Conservation (phyloP, 768 basidiomycete genomes). For the Leccinum aurantiacum region DNA sequence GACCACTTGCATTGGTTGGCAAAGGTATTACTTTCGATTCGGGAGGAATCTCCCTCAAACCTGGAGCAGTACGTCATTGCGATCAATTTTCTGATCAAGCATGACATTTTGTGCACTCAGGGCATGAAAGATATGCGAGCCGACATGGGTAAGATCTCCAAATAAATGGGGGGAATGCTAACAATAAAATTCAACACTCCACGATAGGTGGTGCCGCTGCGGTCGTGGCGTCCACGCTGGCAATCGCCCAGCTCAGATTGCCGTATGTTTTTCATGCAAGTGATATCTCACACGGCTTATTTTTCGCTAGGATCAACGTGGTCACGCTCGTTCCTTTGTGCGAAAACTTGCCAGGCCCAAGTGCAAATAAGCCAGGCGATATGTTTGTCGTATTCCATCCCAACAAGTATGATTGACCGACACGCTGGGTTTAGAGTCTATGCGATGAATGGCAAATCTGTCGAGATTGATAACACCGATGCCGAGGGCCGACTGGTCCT, state of each 20-base stretch:
- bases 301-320: constrained; percentile 61
- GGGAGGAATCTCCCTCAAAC: constrained; percentile 86
- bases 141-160: constrained; percentile 68
- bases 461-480: constrained; percentile 88
- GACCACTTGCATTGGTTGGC: constrained; percentile 75
- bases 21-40: constrained; percentile 91
- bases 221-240: constrained; percentile 68
- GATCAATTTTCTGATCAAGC: not conserved
- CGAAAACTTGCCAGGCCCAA: constrained; percentile 82
- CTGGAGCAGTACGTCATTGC: constrained; percentile 50
- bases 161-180: too few species aligned
- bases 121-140: constrained; percentile 84
- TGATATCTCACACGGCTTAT: not conserved
- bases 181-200: not conserved
- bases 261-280: constrained; percentile 50
- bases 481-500: constrained; percentile 79
- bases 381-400: constrained; percentile 46
- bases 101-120: constrained; percentile 34
- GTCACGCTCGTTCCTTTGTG: constrained; percentile 71
- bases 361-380: constrained; percentile 76
- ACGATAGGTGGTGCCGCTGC: constrained; percentile 71
- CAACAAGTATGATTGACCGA: not conserved
- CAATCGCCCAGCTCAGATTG: constrained; percentile 78
- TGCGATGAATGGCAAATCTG: constrained; percentile 85
- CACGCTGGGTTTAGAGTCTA: constrained; percentile 50